Base-by-base conservation (phyloP, 345 rosid genomes). In the Kandelia obovata region DNA sequence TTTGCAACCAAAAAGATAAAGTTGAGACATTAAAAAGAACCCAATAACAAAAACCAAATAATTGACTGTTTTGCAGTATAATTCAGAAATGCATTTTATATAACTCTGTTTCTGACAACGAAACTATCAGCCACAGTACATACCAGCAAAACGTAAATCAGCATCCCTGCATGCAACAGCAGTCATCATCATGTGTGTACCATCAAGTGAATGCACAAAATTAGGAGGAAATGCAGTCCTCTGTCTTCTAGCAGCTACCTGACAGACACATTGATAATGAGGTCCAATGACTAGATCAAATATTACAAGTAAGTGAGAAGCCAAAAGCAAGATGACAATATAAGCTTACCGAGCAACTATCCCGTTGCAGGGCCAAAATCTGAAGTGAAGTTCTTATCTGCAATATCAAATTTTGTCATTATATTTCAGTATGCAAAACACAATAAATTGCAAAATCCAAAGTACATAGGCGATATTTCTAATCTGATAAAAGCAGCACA, bases 181-280 rank as follows among this genome's bases (percentile, higher is more conserved):
- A 65, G 99, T 95, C 99, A 92, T 90, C 99, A 95, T 95, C 99
- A 95, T 95, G 85, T 95, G 99, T 66, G 99, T 80, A 57, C 97
- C 96, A 8, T 95, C 99, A 65, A 95, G 87, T 0, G 99, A 95
- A 84, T 95, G 99, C 62, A 95, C 96, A 75, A 87, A 95, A 73
- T 95, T 95, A 1, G 99, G 99, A 71, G 99, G 97, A 64, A 95
- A 95, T 21, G 99, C 99, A 64, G 99, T 88, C 81, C 92, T 88
- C 83, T 95, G 99, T 80, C 84, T 88, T 78, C 95, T 86, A 58
- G 77, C 88, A 61, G 84, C 82, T 70, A 92, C 92, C 99, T 95
- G 87, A 46, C 7, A 63, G 66, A 55, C 32, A 64, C 61, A 53
- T 10, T 25, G 70, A 28, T 57, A 31, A 4, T 35, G 20, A 43